Percentiles rank a stretch among this genome's conserved stretches.
phyloP scores from a whole-genome alignment of 108 stramenopile genomes.

The Nannochloropsis gaditana region DNA sequence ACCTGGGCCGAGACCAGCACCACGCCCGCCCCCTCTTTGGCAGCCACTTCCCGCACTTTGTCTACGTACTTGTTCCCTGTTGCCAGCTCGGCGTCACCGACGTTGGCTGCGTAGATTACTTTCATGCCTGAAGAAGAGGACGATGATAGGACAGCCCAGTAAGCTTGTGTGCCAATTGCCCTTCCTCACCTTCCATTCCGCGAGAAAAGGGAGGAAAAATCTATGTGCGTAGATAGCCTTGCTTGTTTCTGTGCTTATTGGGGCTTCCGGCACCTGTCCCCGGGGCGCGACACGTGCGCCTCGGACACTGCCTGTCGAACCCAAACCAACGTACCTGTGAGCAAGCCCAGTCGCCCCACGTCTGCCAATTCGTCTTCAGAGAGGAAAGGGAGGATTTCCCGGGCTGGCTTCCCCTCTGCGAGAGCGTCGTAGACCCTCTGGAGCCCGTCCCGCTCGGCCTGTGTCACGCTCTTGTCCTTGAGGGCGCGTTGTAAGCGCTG shows the following conservation, averaged over 20 bases:
- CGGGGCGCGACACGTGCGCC: too few species aligned
- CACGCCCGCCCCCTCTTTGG: slow-evolving; percentile 71
- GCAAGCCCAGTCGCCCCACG: slow-evolving; percentile 71
- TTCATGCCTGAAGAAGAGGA: background rate
- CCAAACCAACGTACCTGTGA: slow-evolving; percentile 74
- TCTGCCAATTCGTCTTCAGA: slow-evolving; percentile 68
- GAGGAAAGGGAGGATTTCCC: slow-evolving; percentile 61
- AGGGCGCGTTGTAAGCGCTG: slow-evolving; percentile 64
- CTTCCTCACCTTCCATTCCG: too few species aligned
- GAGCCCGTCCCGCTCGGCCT: slow-evolving; percentile 69
- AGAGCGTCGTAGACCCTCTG: slow-evolving; percentile 71
- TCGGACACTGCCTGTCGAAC: too few species aligned
- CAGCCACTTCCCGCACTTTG: slow-evolving; percentile 63
- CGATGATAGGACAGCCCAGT: background rate
- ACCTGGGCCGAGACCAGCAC: slow-evolving; percentile 95
- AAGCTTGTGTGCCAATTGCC: background rate
- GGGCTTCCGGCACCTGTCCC: too few species aligned
- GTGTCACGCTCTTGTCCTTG: slow-evolving; percentile 65
- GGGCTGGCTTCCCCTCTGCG: slow-evolving; percentile 67
- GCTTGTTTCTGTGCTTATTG: too few species aligned
- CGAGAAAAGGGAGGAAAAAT: too few species aligned
- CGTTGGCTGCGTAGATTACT: slow-evolving; percentile 93
- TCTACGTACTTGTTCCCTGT: slow-evolving; percentile 76
- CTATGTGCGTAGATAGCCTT: too few species aligned
- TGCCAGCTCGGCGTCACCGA: slow-evolving; percentile 87